Conservation (phyloP, 768 basidiomycete species). For the Podaxis sp. region DNA sequence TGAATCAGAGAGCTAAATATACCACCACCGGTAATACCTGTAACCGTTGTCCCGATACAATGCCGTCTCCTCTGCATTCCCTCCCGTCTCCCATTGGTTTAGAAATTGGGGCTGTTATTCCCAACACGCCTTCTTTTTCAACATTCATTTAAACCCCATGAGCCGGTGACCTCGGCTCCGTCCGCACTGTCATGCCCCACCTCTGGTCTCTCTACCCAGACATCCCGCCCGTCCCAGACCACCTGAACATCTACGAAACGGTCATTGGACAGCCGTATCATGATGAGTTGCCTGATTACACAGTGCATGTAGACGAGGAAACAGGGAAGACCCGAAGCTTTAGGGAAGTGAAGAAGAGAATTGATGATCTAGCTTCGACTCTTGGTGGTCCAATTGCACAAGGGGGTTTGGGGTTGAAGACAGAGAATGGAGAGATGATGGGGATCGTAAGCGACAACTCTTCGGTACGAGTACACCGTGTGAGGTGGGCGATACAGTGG, state of each 20-base stretch:
- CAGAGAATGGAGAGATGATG: slow-evolving; percentile 52
- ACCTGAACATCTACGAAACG: slow-evolving; percentile 56
- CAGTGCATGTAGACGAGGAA: slow-evolving; percentile 52
- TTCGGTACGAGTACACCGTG: slow-evolving; percentile 40
- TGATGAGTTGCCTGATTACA: slow-evolving; percentile 51
- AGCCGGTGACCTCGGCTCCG: not conserved
- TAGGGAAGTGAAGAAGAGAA: slow-evolving; percentile 49
- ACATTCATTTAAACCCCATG: not conserved
- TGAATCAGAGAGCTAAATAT: too few species aligned
- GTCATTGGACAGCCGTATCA: slow-evolving; percentile 56
- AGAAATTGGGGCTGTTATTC: not conserved
- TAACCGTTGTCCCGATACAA: too few species aligned
- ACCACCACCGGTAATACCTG: too few species aligned
- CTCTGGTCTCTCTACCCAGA: slow-evolving; percentile 58
- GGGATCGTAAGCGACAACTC: slow-evolving; percentile 72
- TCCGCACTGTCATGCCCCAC: slow-evolving; percentile 38
- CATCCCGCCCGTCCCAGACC: slow-evolving; percentile 40
- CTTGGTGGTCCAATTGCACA: slow-evolving; percentile 41
- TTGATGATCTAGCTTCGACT: slow-evolving; percentile 56
- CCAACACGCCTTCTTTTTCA: not conserved
- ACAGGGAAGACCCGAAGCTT: slow-evolving; percentile 47
- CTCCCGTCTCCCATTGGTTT: too few species aligned
- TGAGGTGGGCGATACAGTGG: not conserved
- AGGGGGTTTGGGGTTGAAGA: slow-evolving; percentile 56
- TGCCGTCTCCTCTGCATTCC: too few species aligned